Percentiles rank a stretch among this genome's conserved stretches.
These are phyloP conservation scores for Rosa rugosa DNA, from an alignment of 306 rosid genomes.

Conservation along the genomic window DNA sequence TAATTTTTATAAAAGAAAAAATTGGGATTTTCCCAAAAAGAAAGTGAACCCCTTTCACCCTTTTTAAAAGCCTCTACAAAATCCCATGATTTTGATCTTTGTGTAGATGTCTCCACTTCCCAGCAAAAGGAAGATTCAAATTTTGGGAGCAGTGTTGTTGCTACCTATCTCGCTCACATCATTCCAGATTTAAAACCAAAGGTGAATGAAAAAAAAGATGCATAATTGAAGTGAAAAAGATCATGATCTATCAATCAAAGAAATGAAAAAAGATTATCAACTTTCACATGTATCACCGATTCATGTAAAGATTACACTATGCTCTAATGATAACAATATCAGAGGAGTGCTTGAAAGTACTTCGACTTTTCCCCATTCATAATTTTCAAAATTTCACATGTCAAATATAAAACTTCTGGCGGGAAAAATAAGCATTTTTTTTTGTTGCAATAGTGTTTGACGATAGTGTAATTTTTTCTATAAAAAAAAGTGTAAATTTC, in stretches of 20 bases:
- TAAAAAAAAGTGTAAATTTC: background rate
- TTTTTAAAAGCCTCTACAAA: conserved; percentile 38
- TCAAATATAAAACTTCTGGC: conserved; percentile 8
- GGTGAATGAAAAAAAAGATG: conserved; percentile 38
- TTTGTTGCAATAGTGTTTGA: conserved; percentile 31
- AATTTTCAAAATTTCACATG: conserved; percentile 29
- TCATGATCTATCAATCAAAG: conserved; percentile 73
- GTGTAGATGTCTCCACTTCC: conserved; percentile 28
- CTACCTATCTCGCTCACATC: conserved; percentile 27
- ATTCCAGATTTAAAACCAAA: conserved; percentile 47
- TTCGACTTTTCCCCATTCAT: background rate
- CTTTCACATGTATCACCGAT: conserved; percentile 41
- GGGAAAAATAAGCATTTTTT: conserved; percentile 17
- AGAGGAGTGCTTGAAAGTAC: conserved; percentile 35
- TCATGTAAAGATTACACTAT: conserved; percentile 42
- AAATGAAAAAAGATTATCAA: conserved; percentile 44
- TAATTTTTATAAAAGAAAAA: background rate
- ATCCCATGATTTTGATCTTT: conserved; percentile 24
- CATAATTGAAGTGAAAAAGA: conserved; percentile 43
- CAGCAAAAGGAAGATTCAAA: conserved; percentile 32
- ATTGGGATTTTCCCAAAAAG: background rate
- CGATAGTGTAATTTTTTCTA: conserved; percentile 14
- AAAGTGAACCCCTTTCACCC: conserved; percentile 18
- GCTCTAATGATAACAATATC: conserved; percentile 28
- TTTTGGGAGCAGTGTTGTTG: conserved; percentile 24